phyloP scores from a whole-genome alignment of 306 rosid genomes.

The Rosa multiflora region DNA sequence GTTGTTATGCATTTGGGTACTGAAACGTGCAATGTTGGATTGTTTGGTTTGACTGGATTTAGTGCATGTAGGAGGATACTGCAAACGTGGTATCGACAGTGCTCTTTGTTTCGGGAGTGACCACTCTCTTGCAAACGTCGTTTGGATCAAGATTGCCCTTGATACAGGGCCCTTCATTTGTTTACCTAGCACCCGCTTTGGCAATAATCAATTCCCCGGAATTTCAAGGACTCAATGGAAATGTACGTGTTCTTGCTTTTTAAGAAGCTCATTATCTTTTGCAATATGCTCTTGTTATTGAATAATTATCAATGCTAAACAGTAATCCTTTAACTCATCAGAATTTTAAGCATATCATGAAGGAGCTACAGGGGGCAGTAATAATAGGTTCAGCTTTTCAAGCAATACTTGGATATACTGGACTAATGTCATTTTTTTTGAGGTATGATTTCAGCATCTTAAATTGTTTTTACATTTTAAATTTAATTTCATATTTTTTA shows the following conservation, averaged over 20 bases:
- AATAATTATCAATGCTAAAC: not conserved
- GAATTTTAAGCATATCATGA: constrained; percentile 96
- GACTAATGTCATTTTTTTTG: constrained; percentile 80
- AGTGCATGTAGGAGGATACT: constrained; percentile 83
- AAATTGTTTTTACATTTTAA: not conserved
- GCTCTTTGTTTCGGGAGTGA: constrained; percentile 81
- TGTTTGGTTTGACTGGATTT: constrained; percentile 52
- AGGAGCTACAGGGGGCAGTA: constrained; percentile 96
- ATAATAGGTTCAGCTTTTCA: constrained; percentile 91
- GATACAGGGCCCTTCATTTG: constrained; percentile 95
- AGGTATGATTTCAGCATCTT: constrained; percentile 50
- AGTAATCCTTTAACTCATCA: constrained; percentile 32
- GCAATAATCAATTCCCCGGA: constrained; percentile 86
- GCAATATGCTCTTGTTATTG: not conserved
- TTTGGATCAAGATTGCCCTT: constrained; percentile 93
- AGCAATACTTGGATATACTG: constrained; percentile 87
- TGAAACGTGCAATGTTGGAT: constrained; percentile 24
- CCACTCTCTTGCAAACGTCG: constrained; percentile 80
- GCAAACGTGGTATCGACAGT: constrained; percentile 85
- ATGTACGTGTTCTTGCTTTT: constrained; percentile 49
- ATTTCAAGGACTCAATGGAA: constrained; percentile 77
- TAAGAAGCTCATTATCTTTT: not conserved
- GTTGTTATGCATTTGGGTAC: not conserved
- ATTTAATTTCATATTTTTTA: not conserved
- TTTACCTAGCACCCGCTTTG: constrained; percentile 82